Conservation (phyloP, 1,139 yeast genomes). For the Zygotorulaspora mrakii region DNA sequence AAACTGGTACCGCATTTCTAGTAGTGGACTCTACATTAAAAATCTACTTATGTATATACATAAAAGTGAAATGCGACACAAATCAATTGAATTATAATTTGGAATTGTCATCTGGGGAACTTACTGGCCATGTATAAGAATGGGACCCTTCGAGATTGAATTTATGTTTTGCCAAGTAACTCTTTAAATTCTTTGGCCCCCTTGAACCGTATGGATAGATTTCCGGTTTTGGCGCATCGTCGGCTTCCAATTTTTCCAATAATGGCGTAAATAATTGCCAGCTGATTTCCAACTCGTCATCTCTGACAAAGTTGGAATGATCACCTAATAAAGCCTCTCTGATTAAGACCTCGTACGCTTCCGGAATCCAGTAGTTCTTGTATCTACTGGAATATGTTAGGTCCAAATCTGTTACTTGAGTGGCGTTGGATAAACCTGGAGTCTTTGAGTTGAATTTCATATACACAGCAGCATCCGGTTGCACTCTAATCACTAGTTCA, state of each 20-base stretch:
- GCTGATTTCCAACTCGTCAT: slow-evolving; percentile 90
- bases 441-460: slow-evolving; percentile 87
- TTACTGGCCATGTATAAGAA: slow-evolving; percentile 79
- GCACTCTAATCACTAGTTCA: slow-evolving; percentile 89
- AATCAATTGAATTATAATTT: slow-evolving; percentile 7
- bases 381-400: slow-evolving; percentile 80
- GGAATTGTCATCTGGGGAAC: slow-evolving; percentile 46
- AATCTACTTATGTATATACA: no score
- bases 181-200: slow-evolving; percentile 69
- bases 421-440: slow-evolving; percentile 82
- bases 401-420: slow-evolving; percentile 85
- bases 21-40: no score
- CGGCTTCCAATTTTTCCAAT: slow-evolving; percentile 70
- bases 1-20: no score
- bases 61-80: no score
- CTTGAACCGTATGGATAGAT: slow-evolving; percentile 85
- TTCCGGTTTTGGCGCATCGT: slow-evolving; percentile 59
- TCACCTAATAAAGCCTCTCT: slow-evolving; percentile 88
- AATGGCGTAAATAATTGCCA: slow-evolving; percentile 94
- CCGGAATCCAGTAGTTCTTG: slow-evolving; percentile 90
- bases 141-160: slow-evolving; percentile 59
- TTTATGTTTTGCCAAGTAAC: slow-evolving; percentile 64
- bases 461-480: slow-evolving; percentile 92
- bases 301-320: slow-evolving; percentile 96
- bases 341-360: slow-evolving; percentile 93